Conservation (phyloP, 129 eudicot species). For the Glebionis coronaria region DNA sequence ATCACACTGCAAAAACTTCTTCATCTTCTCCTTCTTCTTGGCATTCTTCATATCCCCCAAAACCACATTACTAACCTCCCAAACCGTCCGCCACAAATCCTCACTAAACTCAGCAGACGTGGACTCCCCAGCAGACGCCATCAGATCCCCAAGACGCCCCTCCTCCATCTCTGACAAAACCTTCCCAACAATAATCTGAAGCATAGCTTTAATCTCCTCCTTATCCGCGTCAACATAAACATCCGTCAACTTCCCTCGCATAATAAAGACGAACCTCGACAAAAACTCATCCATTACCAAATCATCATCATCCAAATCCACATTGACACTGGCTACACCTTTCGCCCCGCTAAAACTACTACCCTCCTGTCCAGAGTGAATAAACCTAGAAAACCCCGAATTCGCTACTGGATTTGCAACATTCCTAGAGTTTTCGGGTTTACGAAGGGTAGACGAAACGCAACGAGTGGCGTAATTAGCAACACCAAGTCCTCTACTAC, state of each 20-base stretch:
- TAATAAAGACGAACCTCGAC: constrained; percentile 67
- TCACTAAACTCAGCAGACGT: constrained; percentile 59
- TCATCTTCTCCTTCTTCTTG: constrained; percentile 82
- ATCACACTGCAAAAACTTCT: constrained; percentile 61
- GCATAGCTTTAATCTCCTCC: constrained; percentile 66
- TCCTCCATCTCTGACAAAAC: constrained; percentile 61
- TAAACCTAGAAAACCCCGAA: constrained; percentile 19
- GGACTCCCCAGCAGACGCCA: constrained; percentile 21
- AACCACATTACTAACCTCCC: constrained; percentile 68
- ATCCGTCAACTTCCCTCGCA: constrained; percentile 62
- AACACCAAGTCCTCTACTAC: no score
- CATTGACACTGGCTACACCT: constrained; percentile 26
- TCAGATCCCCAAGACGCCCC: constrained; percentile 46
- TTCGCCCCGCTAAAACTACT: constrained; percentile 13
- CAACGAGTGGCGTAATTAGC: no score
- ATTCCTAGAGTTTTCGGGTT: constrained; percentile 16
- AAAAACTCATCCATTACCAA: constrained; percentile 65
- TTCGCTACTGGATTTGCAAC: neutral
- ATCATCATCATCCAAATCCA: constrained; percentile 42
- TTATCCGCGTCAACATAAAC: constrained; percentile 49
- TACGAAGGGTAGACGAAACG: neutral
- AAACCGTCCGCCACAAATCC: constrained; percentile 77
- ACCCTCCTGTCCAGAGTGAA: constrained; percentile 44
- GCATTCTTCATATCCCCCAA: constrained; percentile 80
- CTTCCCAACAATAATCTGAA: constrained; percentile 59